Percentiles rank a stretch among this genome's conserved stretches.
Conservation (phyloP, 257 asterid genomes). For the Solanum pimpinellifolium region DNA sequence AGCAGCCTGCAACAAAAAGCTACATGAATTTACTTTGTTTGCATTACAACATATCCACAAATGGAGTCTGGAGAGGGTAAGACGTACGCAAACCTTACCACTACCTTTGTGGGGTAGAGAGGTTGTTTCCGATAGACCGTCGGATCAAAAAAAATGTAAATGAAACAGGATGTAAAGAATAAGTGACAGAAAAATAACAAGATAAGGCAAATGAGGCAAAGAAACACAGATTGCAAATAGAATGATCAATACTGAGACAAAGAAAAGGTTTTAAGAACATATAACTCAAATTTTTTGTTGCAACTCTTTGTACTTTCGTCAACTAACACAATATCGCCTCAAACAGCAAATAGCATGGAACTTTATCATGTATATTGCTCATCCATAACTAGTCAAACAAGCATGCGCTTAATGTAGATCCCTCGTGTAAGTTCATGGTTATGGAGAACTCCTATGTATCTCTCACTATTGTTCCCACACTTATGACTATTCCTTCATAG, state of each 20-base stretch:
- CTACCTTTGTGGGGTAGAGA: background rate
- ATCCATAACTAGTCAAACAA: background rate
- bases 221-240: background rate
- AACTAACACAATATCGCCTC: background rate
- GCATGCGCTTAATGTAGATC: background rate
- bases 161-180: background rate
- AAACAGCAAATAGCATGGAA: background rate
- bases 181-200: background rate
- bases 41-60: background rate
- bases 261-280: background rate
- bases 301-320: background rate
- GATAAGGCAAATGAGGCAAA: background rate
- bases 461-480: background rate
- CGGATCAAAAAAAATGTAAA: background rate
- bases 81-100: background rate
- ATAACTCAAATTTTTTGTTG: background rate
- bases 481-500: background rate
- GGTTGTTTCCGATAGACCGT: background rate
- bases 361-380: background rate
- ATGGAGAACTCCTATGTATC: background rate
- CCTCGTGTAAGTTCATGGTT: background rate
- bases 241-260: background rate
- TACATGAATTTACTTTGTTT: background rate
- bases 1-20: constrained; percentile 59
- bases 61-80: background rate